Evolutionary conservation across 768 basidiomycete species (phyloP).

Genomic region (Lenzites betulinus): DNA sequence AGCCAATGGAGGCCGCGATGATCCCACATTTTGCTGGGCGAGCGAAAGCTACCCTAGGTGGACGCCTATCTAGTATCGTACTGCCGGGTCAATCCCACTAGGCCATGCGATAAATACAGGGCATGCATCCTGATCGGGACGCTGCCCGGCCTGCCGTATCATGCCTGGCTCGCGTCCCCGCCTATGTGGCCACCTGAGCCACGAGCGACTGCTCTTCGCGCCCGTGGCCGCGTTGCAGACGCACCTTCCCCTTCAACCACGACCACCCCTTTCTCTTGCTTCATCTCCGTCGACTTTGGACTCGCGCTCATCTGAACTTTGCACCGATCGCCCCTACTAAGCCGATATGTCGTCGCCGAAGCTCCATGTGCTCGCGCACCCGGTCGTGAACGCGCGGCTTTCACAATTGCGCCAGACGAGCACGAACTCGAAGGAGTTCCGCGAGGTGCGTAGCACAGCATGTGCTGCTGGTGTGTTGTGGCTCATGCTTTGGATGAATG

Average conservation of each 20-base stretch:
- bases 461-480: neutral
- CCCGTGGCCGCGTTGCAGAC: neutral
- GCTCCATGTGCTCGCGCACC: constrained; percentile 64
- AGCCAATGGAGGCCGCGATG: too few relatives aligned
- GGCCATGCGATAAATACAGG: neutral
- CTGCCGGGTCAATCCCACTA: neutral
- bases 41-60: neutral
- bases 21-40: neutral
- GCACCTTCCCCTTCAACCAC: neutral
- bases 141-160: neutral
- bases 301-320: neutral
- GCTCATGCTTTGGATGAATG: neutral
- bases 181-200: neutral
- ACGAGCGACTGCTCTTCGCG: neutral
- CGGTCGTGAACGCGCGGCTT: constrained; percentile 71
- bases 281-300: neutral
- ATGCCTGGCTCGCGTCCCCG: neutral
- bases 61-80: neutral
- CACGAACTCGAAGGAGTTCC: constrained; percentile 73
- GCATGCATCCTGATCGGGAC: neutral
- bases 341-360: constrained; percentile 34
- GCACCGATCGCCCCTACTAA: neutral
- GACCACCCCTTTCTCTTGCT: neutral
- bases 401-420: constrained; percentile 65
- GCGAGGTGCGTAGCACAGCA: constrained; percentile 52